Evolutionary conservation across 1,284 basidiomycete genomes (phyloP).

Genomic region (Ustilago trichophora): DNA sequence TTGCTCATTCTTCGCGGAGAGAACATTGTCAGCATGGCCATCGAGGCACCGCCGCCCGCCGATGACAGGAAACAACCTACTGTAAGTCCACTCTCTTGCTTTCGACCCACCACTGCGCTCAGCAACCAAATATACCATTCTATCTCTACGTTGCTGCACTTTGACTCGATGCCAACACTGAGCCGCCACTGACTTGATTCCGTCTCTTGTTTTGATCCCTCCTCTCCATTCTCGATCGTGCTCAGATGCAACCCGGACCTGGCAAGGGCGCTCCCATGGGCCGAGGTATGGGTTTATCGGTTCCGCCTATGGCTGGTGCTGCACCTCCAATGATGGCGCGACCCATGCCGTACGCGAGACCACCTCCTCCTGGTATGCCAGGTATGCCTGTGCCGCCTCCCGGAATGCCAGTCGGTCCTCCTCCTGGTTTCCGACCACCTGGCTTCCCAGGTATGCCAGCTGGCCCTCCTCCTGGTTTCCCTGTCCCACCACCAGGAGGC

Average conservation of each 20-base stretch:
- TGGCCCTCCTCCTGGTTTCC: conserved; percentile 45
- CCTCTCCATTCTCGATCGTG: neutral
- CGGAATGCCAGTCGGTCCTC: conserved; percentile 56
- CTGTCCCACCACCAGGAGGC: conserved; percentile 27
- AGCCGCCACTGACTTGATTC: too few species aligned
- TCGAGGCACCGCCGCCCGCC: conserved; percentile 93
- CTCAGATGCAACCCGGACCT: conserved; percentile 80
- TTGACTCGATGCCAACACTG: neutral
- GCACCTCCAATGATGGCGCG: conserved; percentile 69
- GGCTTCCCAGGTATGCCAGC: conserved; percentile 48
- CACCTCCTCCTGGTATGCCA: conserved; percentile 72
- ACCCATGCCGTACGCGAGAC: conserved; percentile 68
- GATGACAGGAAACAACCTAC: conserved; percentile 89
- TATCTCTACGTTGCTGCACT: too few species aligned
- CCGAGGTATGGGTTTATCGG: conserved; percentile 88
- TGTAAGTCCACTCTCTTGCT: conserved; percentile 55
- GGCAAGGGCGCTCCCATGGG: conserved; percentile 95
- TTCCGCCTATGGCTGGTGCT: conserved; percentile 73
- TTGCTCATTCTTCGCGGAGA: conserved; percentile 96
- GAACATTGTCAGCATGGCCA: conserved; percentile 91
- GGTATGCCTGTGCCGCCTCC: conserved; percentile 71
- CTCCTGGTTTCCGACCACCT: conserved; percentile 60
- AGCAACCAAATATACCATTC: neutral
- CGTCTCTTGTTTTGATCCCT: too few species aligned
- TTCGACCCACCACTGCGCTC: too few species aligned